Conservation (phyloP, 2,329 filamentous ascomycete genomes). For the Ascomycota sp. region DNA sequence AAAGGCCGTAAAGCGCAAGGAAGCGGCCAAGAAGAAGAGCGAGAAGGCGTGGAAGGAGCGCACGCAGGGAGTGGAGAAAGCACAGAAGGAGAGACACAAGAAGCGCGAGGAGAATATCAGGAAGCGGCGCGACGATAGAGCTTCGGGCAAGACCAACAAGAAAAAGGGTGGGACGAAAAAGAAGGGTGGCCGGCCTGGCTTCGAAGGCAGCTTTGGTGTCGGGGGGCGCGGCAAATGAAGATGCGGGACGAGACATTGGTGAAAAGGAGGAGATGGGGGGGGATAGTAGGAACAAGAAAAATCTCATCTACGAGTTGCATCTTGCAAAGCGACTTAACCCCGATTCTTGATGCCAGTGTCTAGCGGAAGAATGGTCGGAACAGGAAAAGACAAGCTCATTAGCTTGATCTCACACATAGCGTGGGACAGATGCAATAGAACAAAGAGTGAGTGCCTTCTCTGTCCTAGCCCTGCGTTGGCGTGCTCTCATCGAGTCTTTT, state of each 20-base stretch:
- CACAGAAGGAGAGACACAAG: conserved; percentile 56
- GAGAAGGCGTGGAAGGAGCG: conserved; percentile 69
- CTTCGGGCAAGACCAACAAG: conserved; percentile 32
- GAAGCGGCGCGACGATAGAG: conserved; percentile 53
- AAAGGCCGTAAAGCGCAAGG: conserved; percentile 86
- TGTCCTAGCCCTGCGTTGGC: no score
- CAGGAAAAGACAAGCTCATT: no score
- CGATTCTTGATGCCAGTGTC: no score
- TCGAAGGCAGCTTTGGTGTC: conserved; percentile 44
- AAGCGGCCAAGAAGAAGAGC: conserved; percentile 73
- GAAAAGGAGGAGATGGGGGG: neutral
- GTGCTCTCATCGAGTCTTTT: no score
- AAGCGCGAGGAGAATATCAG: conserved; percentile 63
- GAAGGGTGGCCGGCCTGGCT: conserved; percentile 37
- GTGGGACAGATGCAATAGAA: no score
- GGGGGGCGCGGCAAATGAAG: conserved; percentile 25
- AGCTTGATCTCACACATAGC: no score
- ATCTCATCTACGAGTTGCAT: no score
- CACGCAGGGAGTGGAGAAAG: conserved; percentile 46
- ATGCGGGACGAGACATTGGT: neutral
- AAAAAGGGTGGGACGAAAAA: conserved; percentile 28
- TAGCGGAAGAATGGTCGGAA: no score
- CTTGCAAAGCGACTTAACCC: no score
- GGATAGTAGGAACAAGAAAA: neutral
- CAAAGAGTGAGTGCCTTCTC: no score